Base-by-base conservation (phyloP, 2,329 filamentous ascomycete species). In the Paramyrothecium roridum region DNA sequence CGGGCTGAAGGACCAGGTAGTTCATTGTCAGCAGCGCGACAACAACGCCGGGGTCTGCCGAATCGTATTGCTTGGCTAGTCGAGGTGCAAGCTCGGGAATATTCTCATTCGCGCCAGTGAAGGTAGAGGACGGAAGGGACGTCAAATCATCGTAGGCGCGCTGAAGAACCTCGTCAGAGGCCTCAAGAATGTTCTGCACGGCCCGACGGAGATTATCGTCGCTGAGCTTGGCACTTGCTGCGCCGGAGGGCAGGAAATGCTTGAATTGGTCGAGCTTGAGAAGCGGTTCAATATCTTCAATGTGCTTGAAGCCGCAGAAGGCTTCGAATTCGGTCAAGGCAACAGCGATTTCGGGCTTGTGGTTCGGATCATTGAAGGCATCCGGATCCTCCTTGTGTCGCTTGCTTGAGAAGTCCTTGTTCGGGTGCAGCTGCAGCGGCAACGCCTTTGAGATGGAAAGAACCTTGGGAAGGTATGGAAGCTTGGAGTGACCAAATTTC, bases 341-440 rank as follows among this genome's bases (percentile, higher is more conserved):
- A 1, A 93, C 75, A 1, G 89, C 88, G 53, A 93, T 92, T 66
- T 93, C 89, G 1, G 89, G 89, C 71, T 92, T 92, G 76, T 92
- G 88, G 68, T 92, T 92, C 3, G 81, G 74, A 60, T 93, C 88
- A 1, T 82, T 83, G 68, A 89, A 92, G 55, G 84, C 80, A 2
- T 83, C 70, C 0, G 88, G 87, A 53, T 90, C 78, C 59, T 83
- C 68, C 53, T 79, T 67, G 71, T 91, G 87, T 2, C 91, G 78
- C 62, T 85, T 78, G 10, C 78, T 72, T 0, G 89, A 82, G 1
- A 91, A 79, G 0, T 81, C 75, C 64, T 88, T 89, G 73, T 91
- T 83, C 33, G 88, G 89, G 59, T 92, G 89, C 16, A 91, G 80
- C 66, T 92, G 89, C 2, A 93, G 76, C 1, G 88, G 89, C 1